These are phyloP conservation scores for Magnolia changhungtana DNA, from an alignment of 164 flowering plant genomes.

Conservation along the genomic window DNA sequence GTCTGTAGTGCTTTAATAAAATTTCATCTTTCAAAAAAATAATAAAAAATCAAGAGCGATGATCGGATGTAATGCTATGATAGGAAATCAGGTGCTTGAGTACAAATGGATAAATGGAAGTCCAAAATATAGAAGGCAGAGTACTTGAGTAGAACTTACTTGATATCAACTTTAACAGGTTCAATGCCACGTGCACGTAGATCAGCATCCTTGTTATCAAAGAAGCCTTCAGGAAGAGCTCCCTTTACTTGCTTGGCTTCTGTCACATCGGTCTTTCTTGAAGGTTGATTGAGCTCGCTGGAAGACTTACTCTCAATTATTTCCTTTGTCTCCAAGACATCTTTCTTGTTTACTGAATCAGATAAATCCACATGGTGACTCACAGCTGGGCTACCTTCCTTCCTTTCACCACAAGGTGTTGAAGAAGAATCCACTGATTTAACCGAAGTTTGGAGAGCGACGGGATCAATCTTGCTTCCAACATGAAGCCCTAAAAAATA, in stretches of 20 bases:
- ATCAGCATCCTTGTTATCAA: constrained; percentile 93
- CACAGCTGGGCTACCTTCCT: constrained; percentile 11
- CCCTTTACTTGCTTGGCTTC: constrained; percentile 58
- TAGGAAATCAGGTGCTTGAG: not conserved
- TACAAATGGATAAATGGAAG: not conserved
- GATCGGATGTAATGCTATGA: too few species aligned
- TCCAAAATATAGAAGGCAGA: not conserved
- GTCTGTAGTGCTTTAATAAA: too few species aligned
- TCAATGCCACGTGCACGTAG: constrained; percentile 89
- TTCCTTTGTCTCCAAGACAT: constrained; percentile 12
- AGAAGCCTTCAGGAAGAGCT: constrained; percentile 87
- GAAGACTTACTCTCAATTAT: constrained; percentile 20
- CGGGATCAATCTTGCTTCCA: constrained; percentile 8
- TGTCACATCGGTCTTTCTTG: constrained; percentile 22
- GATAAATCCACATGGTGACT: constrained; percentile 12
- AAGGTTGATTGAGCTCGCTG: constrained; percentile 16
- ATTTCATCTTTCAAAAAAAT: too few species aligned
- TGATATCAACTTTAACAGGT: constrained; percentile 74
- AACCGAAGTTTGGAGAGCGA: constrained; percentile 6
- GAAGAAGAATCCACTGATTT: constrained; percentile 17
- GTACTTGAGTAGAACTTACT: constrained; percentile 43
- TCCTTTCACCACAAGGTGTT: constrained; percentile 1
- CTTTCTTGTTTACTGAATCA: constrained; percentile 14
- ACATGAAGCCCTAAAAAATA: constrained; percentile 3
- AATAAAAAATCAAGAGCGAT: too few species aligned